Evolutionary conservation across 176 grass and related monocot genomes (phyloP), one percentile per base, ranked within the genome.

Genomic region (Bromus sterilis): DNA sequence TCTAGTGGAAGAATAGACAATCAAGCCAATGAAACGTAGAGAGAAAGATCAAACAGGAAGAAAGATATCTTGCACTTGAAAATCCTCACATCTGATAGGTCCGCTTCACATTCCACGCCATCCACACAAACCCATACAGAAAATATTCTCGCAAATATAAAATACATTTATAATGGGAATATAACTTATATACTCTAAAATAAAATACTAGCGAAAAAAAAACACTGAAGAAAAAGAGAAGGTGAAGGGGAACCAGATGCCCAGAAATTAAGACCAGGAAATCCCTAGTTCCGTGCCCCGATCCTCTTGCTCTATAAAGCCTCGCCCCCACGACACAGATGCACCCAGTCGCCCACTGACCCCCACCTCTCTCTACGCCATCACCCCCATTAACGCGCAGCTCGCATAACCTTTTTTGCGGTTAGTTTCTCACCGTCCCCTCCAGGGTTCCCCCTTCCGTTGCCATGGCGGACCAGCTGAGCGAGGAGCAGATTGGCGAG

Each of bases 401-500:
- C 39, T 62, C 36, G 39, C 67, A 9, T 60, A 71, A 26, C 30
- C 18, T 51, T 51, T 51, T 51, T 51, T 51, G 48, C 48, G 15
- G 43, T 14, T 5, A 46, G 43, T 14, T 5, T 14, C 43, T 46
- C 43, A 7, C 20, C 48, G 48, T 2, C 48, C 48, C 48, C 29
- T 83, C 15, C 4, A 66, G 12, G 32, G 36, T 56, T 9, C 63
- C 11, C 66, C 29, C 40, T 35, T 74, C 75, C 20, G 23, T 42
- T 11, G 63, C 66, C 79, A 97, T 97, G 91, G 94, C 91, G 34
- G 82, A 88, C 11, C 89, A 91, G 78, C 83, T 93, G 32, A 76
- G 66, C 44, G 84, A 89, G 0, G 93, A 93, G 20, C 93, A 96
- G 93, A 89, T 96, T 80, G 40, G 80, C 8, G 93, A 96, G 86